phyloP scores from a whole-genome alignment of 495 filamentous ascomycete species.

The Jackrogersella minutella region DNA sequence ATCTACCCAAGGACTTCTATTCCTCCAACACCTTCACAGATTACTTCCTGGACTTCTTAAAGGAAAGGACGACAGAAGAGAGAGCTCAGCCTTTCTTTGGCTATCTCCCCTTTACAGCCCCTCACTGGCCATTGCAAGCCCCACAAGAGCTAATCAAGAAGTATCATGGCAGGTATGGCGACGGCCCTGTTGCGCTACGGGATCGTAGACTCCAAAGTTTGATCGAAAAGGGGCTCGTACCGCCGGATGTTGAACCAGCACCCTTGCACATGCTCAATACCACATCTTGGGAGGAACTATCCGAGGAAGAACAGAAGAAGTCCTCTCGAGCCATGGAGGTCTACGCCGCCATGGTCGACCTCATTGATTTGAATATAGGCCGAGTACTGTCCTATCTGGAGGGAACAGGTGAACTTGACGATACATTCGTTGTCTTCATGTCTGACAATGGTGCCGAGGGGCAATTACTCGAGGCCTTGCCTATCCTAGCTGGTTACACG shows the following conservation, averaged over 20 bases:
- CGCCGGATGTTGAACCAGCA: slow-evolving; percentile 59
- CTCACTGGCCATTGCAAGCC: slow-evolving; percentile 69
- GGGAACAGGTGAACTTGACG: slow-evolving; percentile 66
- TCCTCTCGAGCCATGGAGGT: slow-evolving; percentile 66
- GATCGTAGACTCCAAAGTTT: slow-evolving; percentile 59
- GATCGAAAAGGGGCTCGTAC: slow-evolving; percentile 61
- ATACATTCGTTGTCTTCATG: slow-evolving; percentile 71
- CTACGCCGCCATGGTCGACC: slow-evolving; percentile 71
- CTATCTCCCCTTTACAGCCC: slow-evolving; percentile 66
- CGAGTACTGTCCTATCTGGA: slow-evolving; percentile 64
- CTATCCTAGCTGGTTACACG: slow-evolving; percentile 53
- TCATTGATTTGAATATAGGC: slow-evolving; percentile 68
- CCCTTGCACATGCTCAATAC: slow-evolving; percentile 63
- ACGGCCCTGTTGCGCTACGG: slow-evolving; percentile 63
- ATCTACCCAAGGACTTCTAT: slow-evolving; percentile 61
- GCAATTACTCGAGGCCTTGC: slow-evolving; percentile 66
- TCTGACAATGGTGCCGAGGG: slow-evolving; percentile 73
- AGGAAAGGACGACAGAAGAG: slow-evolving; percentile 59
- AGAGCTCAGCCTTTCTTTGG: slow-evolving; percentile 66
- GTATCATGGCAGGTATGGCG: slow-evolving; percentile 65
- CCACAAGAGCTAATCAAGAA: slow-evolving; percentile 59
- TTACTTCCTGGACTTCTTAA: slow-evolving; percentile 61
- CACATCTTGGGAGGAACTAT: slow-evolving; percentile 62
- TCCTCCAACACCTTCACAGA: slow-evolving; percentile 63
- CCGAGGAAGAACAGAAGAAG: slow-evolving; percentile 57